A percentile compares a stretch with the other conserved stretches of the same genome.
Evolutionary conservation across 2,329 filamentous ascomycete genomes (phyloP).

Genomic region (Curvularia eragrostidis): DNA sequence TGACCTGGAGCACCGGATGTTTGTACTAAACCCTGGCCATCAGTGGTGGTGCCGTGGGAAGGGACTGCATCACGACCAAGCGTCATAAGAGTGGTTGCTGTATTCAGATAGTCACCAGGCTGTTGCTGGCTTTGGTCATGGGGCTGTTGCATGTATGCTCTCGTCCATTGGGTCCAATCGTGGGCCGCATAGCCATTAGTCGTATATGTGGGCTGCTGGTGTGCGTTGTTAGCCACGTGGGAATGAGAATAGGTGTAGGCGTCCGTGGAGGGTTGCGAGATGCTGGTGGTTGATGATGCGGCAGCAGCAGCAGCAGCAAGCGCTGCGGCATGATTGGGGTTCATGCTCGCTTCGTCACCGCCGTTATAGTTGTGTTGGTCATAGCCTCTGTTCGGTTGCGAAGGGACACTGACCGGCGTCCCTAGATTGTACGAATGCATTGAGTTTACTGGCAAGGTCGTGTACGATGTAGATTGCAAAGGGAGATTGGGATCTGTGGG

Average conservation of each 20-base stretch:
- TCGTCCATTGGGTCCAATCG: conserved; percentile 46
- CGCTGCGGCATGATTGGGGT: conserved; percentile 39
- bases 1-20: conserved; percentile 32
- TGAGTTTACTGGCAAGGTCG: conserved; percentile 19
- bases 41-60: conserved; percentile 27
- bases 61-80: conserved; percentile 40
- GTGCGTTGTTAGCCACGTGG: conserved; percentile 24
- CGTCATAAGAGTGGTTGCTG: conserved; percentile 50
- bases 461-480: conserved; percentile 31
- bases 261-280: conserved; percentile 31
- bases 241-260: conserved; percentile 36
- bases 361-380: conserved; percentile 39
- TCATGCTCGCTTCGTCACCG: conserved; percentile 37
- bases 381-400: conserved; percentile 30
- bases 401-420: conserved; percentile 29
- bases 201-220: conserved; percentile 32
- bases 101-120: conserved; percentile 47
- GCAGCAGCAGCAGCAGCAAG: conserved; percentile 40
- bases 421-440: conserved; percentile 39
- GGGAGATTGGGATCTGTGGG: conserved; percentile 32
- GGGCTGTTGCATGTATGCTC: conserved; percentile 40
- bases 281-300: conserved; percentile 22
- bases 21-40: conserved; percentile 29
- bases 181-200: conserved; percentile 25
- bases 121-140: conserved; percentile 21